Conservation (phyloP, 192 early-diverging fungal genomes). For the Geranomyces michiganensis region DNA sequence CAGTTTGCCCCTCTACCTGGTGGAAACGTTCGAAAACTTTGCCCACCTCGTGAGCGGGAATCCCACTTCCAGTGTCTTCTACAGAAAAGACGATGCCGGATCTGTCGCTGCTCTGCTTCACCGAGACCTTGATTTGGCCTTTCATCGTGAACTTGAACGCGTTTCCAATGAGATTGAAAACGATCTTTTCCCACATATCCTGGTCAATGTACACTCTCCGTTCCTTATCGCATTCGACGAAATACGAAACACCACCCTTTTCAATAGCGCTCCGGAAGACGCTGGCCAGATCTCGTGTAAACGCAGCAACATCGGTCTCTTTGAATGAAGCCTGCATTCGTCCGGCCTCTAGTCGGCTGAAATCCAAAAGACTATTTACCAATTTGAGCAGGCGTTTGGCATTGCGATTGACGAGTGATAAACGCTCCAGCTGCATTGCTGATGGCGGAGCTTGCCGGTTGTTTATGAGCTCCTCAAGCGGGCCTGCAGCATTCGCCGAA, state of each 20-base stretch:
- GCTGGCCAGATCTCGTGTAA: constrained; percentile 51
- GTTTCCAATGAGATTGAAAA: constrained; percentile 63
- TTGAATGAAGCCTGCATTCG: constrained; percentile 54
- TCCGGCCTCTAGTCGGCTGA: constrained; percentile 58
- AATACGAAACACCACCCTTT: constrained; percentile 47
- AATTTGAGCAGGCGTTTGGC: constrained; percentile 55
- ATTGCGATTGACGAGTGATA: constrained; percentile 55
- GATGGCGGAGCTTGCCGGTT: constrained; percentile 33
- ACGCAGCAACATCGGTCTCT: constrained; percentile 49
- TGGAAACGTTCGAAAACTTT: constrained; percentile 65
- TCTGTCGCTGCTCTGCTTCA: constrained; percentile 36
- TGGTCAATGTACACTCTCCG: constrained; percentile 49
- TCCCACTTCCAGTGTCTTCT: constrained; percentile 55
- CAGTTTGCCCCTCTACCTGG: constrained; percentile 55
- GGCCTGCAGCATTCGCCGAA: neutral
- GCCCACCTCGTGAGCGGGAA: constrained; percentile 48
- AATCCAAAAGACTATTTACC: constrained; percentile 61
- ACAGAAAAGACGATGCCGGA: constrained; percentile 36
- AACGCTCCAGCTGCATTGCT: constrained; percentile 15
- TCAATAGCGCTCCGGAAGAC: constrained; percentile 59
- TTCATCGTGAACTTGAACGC: constrained; percentile 54
- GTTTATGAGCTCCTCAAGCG: constrained; percentile 44
- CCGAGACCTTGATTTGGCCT: constrained; percentile 34
- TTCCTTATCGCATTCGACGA: constrained; percentile 39
- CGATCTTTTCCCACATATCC: constrained; percentile 67